phyloP scores from a whole-genome alignment of 148 eudicot species.

The Suaeda aralocaspica region DNA sequence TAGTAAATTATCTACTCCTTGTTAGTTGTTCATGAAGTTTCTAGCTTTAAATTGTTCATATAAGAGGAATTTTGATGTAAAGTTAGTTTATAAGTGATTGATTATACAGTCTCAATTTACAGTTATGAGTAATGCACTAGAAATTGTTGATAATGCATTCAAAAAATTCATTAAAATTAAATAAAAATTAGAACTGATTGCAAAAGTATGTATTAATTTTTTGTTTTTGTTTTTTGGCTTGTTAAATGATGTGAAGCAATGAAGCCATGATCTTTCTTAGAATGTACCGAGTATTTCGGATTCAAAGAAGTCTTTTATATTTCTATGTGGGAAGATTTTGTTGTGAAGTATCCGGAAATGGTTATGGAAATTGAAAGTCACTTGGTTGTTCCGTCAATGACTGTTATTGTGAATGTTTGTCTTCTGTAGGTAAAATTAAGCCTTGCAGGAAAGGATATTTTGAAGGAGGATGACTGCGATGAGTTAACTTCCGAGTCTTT shows the following conservation, averaged over 20 bases:
- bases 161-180: no score
- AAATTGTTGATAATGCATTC: no score
- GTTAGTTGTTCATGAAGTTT: background rate
- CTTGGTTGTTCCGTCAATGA: constrained; percentile 4
- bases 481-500: constrained; percentile 58
- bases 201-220: no score
- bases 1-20: background rate
- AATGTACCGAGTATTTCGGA: background rate
- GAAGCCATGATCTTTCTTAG: background rate
- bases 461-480: constrained; percentile 82
- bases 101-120: background rate
- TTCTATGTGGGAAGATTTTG: background rate
- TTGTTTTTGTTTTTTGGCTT: background rate
- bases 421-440: constrained; percentile 68
- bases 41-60: background rate
- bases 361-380: no score
- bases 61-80: background rate
- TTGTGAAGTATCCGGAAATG: background rate
- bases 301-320: background rate
- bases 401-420: constrained; percentile 10
- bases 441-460: constrained; percentile 66
- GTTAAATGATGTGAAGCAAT: background rate
- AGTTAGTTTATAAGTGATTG: background rate
- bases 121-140: background rate
- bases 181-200: background rate